Percentiles rank a stretch among this genome's conserved stretches.
phyloP scores from a whole-genome alignment of 2,329 filamentous ascomycete species.

The Sporothrix brasiliensis region DNA sequence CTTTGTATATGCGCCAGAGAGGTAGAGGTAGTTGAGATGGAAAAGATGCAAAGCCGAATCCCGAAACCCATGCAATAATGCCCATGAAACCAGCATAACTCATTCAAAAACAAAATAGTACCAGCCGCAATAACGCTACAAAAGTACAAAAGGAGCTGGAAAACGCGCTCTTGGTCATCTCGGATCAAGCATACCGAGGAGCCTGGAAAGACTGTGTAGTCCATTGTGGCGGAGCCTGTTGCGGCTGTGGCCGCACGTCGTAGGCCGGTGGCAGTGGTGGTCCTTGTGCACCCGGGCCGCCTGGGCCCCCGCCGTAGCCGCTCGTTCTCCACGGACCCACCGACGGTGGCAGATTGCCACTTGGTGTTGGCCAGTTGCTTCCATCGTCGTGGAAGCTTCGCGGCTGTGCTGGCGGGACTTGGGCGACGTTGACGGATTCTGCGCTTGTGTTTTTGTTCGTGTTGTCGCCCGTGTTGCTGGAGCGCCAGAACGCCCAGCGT shows the following conservation, averaged over 20 bases:
- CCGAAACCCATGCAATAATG: neutral
- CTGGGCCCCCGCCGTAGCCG: slow-evolving; percentile 24
- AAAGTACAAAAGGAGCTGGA: too few relatives aligned
- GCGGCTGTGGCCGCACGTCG: neutral
- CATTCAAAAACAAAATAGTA: neutral
- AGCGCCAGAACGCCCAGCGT: slow-evolving; percentile 23
- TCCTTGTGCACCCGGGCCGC: neutral
- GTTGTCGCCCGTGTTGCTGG: neutral
- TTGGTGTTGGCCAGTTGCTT: slow-evolving; percentile 4
- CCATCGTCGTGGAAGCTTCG: neutral
- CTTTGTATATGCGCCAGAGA: neutral
- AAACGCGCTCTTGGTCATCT: too few relatives aligned
- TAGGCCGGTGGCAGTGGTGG: neutral
- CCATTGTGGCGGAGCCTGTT: neutral
- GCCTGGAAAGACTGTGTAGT: neutral
- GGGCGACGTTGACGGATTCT: neutral
- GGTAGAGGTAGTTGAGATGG: neutral
- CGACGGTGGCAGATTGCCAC: slow-evolving; percentile 8
- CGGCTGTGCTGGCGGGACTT: neutral
- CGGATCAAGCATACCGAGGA: slow-evolving; percentile 1
- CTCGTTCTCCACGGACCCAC: slow-evolving; percentile 14
- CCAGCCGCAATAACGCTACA: too few relatives aligned
- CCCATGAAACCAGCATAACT: neutral
- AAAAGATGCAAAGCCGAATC: neutral
- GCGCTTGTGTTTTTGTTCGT: neutral